Evolutionary conservation across 2,329 filamentous ascomycete species (phyloP).

Genomic region (Beauveria bassiana): DNA sequence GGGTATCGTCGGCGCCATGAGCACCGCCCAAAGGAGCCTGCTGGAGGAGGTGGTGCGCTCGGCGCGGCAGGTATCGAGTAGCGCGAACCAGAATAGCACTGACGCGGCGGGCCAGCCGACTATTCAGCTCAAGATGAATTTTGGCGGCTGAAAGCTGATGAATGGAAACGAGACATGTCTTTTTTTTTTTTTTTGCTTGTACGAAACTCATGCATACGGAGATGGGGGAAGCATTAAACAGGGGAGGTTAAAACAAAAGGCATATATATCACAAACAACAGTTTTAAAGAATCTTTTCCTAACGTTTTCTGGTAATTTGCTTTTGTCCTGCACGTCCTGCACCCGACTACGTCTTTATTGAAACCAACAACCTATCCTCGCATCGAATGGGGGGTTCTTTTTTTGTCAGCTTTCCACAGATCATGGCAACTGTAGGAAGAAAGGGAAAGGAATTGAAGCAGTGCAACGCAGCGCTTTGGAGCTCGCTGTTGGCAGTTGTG

Average conservation of each 20-base stretch:
- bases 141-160: conserved; percentile 41
- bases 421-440: too few species aligned
- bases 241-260: not conserved
- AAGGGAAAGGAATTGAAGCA: too few species aligned
- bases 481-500: too few species aligned
- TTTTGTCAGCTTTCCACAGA: too few species aligned
- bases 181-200: not conserved
- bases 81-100: conserved; percentile 29
- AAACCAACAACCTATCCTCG: too few species aligned
- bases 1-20: conserved; percentile 64
- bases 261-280: not conserved
- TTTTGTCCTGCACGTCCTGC: not conserved
- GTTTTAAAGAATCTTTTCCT: not conserved
- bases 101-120: conserved; percentile 56
- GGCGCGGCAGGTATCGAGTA: conserved; percentile 42
- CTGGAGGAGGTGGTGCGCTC: conserved; percentile 75
- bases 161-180: conserved; percentile 5
- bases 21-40: conserved; percentile 60
- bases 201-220: not conserved
- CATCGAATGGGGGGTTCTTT: too few species aligned
- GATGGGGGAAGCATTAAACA: not conserved
- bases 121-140: conserved; percentile 94
- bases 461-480: too few species aligned
- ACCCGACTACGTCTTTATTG: not conserved
- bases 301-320: too few species aligned